phyloP scores from a whole-genome alignment of 2,329 filamentous ascomycete species.

The Helminthosporium solani region DNA sequence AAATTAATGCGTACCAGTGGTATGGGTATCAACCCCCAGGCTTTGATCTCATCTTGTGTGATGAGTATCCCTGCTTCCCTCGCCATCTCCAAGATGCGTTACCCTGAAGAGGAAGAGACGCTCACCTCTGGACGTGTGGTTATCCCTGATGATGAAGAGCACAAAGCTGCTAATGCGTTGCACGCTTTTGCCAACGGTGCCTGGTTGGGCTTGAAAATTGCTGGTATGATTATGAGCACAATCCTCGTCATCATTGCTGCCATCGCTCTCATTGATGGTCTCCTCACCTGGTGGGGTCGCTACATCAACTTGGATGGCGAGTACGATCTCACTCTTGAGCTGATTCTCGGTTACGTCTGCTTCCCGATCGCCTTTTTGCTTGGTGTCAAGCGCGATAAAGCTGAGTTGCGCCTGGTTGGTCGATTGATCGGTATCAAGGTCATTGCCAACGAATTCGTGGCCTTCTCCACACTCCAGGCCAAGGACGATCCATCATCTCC shows the following conservation, averaged over 20 bases:
- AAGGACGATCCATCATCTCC: constrained; percentile 42
- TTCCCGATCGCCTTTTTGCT: constrained; percentile 80
- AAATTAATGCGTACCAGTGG: constrained; percentile 29
- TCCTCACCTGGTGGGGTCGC: constrained; percentile 80
- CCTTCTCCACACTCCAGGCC: constrained; percentile 61
- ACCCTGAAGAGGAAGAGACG: constrained; percentile 83
- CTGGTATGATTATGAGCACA: constrained; percentile 75
- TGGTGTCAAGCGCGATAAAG: constrained; percentile 65
- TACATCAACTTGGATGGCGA: constrained; percentile 71
- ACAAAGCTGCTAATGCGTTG: constrained; percentile 74
- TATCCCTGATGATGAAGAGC: constrained; percentile 75
- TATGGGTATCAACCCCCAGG: constrained; percentile 80
- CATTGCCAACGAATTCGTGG: constrained; percentile 81
- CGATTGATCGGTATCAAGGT: constrained; percentile 83
- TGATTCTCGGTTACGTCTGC: constrained; percentile 75
- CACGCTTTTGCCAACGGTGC: constrained; percentile 84
- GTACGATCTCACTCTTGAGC: constrained; percentile 69
- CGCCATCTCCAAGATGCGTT: constrained; percentile 85
- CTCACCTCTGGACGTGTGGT: constrained; percentile 79
- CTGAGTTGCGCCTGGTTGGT: constrained; percentile 67
- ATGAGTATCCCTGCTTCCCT: constrained; percentile 94
- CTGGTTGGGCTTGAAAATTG: constrained; percentile 84
- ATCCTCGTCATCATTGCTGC: constrained; percentile 83
- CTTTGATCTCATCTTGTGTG: constrained; percentile 85
- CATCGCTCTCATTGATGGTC: constrained; percentile 70